Percentiles rank a stretch among this genome's conserved stretches.
phyloP scores from a whole-genome alignment of 2,329 filamentous ascomycete species.

The Aspergillus ibericus region DNA sequence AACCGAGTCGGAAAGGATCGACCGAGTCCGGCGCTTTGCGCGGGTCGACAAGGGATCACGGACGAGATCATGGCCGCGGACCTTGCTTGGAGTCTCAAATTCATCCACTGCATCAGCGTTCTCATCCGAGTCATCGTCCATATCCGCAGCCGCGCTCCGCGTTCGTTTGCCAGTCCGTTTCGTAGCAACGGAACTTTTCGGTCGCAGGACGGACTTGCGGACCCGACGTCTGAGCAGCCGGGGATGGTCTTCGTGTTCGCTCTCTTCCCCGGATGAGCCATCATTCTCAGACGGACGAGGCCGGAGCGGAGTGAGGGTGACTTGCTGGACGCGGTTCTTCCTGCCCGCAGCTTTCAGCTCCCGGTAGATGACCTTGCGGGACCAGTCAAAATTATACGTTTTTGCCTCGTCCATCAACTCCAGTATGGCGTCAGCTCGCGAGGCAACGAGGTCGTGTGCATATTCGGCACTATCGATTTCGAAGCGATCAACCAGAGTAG shows the following conservation, averaged over 20 bases:
- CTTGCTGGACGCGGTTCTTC: conserved; percentile 25
- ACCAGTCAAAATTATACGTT: conserved; percentile 39
- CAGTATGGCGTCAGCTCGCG: conserved; percentile 33
- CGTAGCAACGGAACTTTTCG: conserved; percentile 41
- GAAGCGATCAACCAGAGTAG: conserved; percentile 35
- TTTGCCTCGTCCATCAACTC: conserved; percentile 41
- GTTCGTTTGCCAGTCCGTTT: conserved; percentile 46
- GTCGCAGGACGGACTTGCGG: conserved; percentile 47
- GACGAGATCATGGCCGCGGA: conserved; percentile 34
- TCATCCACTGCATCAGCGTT: conserved; percentile 31
- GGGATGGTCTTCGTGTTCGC: conserved; percentile 27
- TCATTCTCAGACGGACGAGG: conserved; percentile 27
- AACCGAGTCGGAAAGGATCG: conserved; percentile 31
- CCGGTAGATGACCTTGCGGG: conserved; percentile 43
- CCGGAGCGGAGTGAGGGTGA: conserved; percentile 37
- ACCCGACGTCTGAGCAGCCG: conserved; percentile 30
- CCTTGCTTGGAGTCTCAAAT: conserved; percentile 36
- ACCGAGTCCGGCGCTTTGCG: conserved; percentile 31
- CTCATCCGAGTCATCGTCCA: conserved; percentile 29
- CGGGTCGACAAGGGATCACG: conserved; percentile 33
- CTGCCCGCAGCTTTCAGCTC: conserved; percentile 39
- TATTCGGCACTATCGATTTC: conserved; percentile 37
- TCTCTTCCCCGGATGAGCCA: conserved; percentile 35
- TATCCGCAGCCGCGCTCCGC: conserved; percentile 28
- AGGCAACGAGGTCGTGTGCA: conserved; percentile 37